phyloP scores from a whole-genome alignment of 352 stramenopile genomes.

The Pythium brassicae region DNA sequence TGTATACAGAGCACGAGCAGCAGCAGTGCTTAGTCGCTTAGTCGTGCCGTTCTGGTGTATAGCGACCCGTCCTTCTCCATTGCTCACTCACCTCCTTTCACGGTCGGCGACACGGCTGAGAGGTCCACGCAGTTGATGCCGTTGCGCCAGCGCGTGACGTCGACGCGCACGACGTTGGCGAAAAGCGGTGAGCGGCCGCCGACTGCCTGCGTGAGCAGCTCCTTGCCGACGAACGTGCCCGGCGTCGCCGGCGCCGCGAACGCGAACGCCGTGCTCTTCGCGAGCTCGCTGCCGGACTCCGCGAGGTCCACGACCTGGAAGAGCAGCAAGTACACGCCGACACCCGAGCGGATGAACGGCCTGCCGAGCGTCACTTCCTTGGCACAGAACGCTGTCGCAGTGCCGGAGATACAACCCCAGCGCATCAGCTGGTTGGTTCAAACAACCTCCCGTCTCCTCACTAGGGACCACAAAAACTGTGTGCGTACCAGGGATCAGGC shows the following conservation, averaged over 20 bases:
- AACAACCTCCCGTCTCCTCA: neutral
- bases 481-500: slow-evolving; percentile 45
- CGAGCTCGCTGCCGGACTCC: slow-evolving; percentile 36
- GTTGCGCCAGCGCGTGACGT: slow-evolving; percentile 35
- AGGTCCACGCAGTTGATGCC: slow-evolving; percentile 53
- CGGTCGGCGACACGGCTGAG: slow-evolving; percentile 31
- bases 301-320: slow-evolving; percentile 70
- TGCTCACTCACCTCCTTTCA: slow-evolving; percentile 52
- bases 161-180: slow-evolving; percentile 55
- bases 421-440: neutral
- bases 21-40: no score
- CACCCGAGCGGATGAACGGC: slow-evolving; percentile 31
- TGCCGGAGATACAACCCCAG: no score
- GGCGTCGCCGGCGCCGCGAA: slow-evolving; percentile 27
- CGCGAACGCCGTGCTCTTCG: slow-evolving; percentile 23
- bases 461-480: neutral
- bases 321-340: slow-evolving; percentile 44
- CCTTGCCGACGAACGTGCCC: slow-evolving; percentile 29
- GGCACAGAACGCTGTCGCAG: slow-evolving; percentile 36
- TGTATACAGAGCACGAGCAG: neutral
- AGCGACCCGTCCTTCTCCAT: no score
- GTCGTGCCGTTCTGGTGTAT: no score
- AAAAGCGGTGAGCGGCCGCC: slow-evolving; percentile 45
- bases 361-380: slow-evolving; percentile 51
- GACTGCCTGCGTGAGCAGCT: slow-evolving; percentile 31